Base-by-base conservation (phyloP, 2,329 filamentous ascomycete species). In the Cladosporium cucumerinum region DNA sequence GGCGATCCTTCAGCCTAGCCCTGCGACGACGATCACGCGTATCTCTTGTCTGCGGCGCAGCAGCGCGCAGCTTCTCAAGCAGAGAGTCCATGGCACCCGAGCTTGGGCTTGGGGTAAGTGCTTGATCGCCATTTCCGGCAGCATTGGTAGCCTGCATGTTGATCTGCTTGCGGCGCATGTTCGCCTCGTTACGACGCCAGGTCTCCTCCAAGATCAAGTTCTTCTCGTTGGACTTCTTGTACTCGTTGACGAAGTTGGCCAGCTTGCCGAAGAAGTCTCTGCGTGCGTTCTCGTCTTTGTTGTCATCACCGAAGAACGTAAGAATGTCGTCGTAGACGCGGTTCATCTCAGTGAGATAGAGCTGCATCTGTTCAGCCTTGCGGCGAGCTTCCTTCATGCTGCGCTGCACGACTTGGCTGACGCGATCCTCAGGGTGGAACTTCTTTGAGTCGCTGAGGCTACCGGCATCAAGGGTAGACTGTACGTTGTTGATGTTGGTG, bases 391-490 rank as follows among this genome's bases (percentile, higher is more conserved):
- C 95, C 81, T 97, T 98, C 94, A 99, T 98, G 69, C 86, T 89
- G 60, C 94, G 86, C 78, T 97, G 92, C 63, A 97, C 93, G 36
- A 98, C 85, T 78, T 96, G 91, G 68, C 89, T 90, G 51, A 98
- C 93, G 66, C 95, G 91, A 77, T 99, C 95, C 78, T 98, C 92
- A 21, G 95, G 94, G 75, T 99, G 95, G 84, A 99, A 99, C 73
- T 94, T 96, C 83, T 95, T 97, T 52, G 94, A 90, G 75, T 99
- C 95, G 75, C 92, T 97, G 68, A 99, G 82, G 76, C 97, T 98
- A 72, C 95, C 95, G 36, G 89, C 90, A 78, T 99, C 95, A 59
- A 99, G 85, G 26, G 92, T 96, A 78, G 87, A 87, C 78, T 99
- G 95, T 32, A 98, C 88, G 74, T 97, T 97, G 77, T 90, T 91